Evolutionary conservation across 129 eudicot genomes (phyloP).

Genomic region (Glebionis coronaria): DNA sequence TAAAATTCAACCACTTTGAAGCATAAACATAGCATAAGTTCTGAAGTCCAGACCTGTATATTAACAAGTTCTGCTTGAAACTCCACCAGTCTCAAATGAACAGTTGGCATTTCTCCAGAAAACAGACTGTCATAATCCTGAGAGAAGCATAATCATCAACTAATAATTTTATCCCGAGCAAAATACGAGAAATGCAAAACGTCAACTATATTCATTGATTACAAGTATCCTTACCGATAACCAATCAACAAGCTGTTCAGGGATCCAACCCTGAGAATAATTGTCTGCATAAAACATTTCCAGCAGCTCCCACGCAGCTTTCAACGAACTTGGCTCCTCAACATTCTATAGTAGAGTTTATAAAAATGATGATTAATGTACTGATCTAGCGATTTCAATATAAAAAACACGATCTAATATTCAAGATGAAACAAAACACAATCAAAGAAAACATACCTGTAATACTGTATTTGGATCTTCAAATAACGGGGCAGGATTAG

Average conservation of each 20-base stretch:
- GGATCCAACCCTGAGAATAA: constrained; percentile 76
- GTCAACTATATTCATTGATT: background rate
- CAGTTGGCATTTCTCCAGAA: constrained; percentile 52
- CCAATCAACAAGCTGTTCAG: constrained; percentile 92
- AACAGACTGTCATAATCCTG: constrained; percentile 81
- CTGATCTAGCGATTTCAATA: background rate
- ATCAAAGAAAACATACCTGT: constrained; percentile 38
- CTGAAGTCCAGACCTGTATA: constrained; percentile 50
- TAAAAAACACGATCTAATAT: background rate
- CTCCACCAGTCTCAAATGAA: constrained; percentile 67
- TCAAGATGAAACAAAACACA: constrained; percentile 13
- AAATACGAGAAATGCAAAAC: constrained; percentile 12
- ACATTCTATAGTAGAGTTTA: constrained; percentile 38
- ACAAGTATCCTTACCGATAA: constrained; percentile 57
- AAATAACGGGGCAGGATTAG: constrained; percentile 38
- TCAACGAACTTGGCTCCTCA: constrained; percentile 68
- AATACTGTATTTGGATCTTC: constrained; percentile 72
- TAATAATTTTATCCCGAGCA: constrained; percentile 5
- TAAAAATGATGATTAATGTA: background rate
- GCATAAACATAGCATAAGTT: constrained; percentile 9
- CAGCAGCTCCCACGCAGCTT: constrained; percentile 98
- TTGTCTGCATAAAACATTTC: constrained; percentile 90
- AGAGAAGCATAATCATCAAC: constrained; percentile 25
- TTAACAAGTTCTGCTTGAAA: constrained; percentile 62
- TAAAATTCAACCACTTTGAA: constrained; percentile 5